Evolutionary conservation across 768 basidiomycete species (phyloP).

Genomic region (Nidularia sp.): DNA sequence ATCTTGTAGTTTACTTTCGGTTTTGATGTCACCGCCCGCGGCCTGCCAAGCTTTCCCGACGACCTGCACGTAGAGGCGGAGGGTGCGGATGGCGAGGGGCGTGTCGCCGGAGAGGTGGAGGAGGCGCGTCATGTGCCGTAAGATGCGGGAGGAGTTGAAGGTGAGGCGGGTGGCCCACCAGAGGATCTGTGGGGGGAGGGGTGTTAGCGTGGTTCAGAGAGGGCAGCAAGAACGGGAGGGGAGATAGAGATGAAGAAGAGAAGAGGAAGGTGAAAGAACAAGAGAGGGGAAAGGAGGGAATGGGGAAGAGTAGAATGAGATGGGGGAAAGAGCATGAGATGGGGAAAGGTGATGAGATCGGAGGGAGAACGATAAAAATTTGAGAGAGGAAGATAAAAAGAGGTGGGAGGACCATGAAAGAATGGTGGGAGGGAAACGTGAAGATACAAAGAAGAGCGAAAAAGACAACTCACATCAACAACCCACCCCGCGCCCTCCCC

Average conservation of each 20-base stretch:
- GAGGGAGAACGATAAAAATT: no score
- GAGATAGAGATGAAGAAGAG: slow-evolving; percentile 1
- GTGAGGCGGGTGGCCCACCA: slow-evolving; percentile 95
- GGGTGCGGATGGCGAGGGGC: slow-evolving; percentile 65
- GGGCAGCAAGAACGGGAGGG: background rate
- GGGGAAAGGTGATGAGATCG: no score
- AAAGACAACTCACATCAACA: slow-evolving; percentile 58
- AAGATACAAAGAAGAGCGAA: background rate
- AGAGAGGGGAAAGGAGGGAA: no score
- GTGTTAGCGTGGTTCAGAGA: background rate
- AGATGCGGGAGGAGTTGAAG: slow-evolving; percentile 84
- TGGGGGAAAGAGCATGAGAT: no score
- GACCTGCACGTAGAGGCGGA: slow-evolving; percentile 79
- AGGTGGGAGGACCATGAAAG: background rate
- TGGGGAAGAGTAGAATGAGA: no score
- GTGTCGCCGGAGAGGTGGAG: slow-evolving; percentile 58
- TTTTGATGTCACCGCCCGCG: slow-evolving; percentile 23
- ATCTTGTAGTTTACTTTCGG: no score
- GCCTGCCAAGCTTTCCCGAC: slow-evolving; percentile 81
- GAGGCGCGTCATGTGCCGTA: slow-evolving; percentile 81
- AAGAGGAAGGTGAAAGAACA: background rate
- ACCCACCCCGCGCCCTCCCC: slow-evolving; percentile 72
- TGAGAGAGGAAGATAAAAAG: no score
- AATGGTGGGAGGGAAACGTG: background rate
- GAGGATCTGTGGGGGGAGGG: slow-evolving; percentile 47